phyloP scores from a whole-genome alignment of 2,329 filamentous ascomycete genomes.

The Fragosphaeria purpurea region DNA sequence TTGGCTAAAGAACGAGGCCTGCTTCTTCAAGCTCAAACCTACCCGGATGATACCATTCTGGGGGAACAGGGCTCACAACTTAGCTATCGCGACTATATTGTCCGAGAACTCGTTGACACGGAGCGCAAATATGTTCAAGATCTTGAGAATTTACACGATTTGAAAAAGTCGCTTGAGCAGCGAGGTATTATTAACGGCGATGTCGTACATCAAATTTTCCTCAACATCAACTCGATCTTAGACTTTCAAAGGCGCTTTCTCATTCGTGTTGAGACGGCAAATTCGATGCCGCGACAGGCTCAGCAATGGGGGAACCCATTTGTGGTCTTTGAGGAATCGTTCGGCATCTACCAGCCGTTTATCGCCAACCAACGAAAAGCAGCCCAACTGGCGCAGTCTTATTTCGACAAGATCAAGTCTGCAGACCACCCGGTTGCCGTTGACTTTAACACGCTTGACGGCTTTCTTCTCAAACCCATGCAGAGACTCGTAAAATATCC shows the following conservation, averaged over 20 bases:
- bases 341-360: constrained; percentile 91
- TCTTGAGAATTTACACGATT: constrained; percentile 81
- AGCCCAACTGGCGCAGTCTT: constrained; percentile 69
- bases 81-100: constrained; percentile 72
- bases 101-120: constrained; percentile 85
- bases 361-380: constrained; percentile 94
- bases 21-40: constrained; percentile 51
- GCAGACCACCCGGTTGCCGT: constrained; percentile 73
- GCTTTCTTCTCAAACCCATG: constrained; percentile 93
- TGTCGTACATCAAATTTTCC: constrained; percentile 84
- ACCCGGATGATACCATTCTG: constrained; percentile 43
- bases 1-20: constrained; percentile 69
- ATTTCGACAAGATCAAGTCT: constrained; percentile 76
- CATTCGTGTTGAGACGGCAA: constrained; percentile 91
- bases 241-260: constrained; percentile 94
- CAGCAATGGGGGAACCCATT: constrained; percentile 98
- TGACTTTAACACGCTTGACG: constrained; percentile 78
- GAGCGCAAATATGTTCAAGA: constrained; percentile 98
- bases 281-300: constrained; percentile 62
- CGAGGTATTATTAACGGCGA: constrained; percentile 83
- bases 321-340: constrained; percentile 71
- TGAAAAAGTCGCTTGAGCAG: constrained; percentile 84
- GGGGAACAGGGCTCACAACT: constrained; percentile 54
- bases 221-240: constrained; percentile 89
- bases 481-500: constrained; percentile 93